Evolutionary conservation across 495 filamentous ascomycete genomes (phyloP).

Genomic region (Penicillium mononematosum): DNA sequence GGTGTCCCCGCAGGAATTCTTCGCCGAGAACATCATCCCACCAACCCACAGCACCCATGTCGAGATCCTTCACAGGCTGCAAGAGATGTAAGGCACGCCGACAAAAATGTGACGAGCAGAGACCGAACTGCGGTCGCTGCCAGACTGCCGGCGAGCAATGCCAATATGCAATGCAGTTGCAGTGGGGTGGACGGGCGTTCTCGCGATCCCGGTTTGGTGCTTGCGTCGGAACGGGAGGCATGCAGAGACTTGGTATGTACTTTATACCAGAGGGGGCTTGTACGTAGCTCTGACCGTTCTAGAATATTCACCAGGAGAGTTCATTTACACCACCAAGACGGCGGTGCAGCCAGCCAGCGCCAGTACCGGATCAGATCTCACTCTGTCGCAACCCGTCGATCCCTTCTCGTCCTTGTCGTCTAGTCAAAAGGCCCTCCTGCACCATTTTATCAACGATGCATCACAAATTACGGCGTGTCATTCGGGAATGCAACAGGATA

Average conservation of each 20-base stretch:
- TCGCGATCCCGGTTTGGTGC: slow-evolving; percentile 49
- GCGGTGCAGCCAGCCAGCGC: slow-evolving; percentile 19
- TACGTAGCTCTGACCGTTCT: not conserved
- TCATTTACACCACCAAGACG: slow-evolving; percentile 42
- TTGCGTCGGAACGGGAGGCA: slow-evolving; percentile 42
- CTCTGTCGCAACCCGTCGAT: slow-evolving; percentile 37
- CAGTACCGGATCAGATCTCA: slow-evolving; percentile 23
- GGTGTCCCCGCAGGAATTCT: slow-evolving; percentile 32
- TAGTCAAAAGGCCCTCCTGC: slow-evolving; percentile 42
- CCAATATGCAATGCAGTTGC: slow-evolving; percentile 41
- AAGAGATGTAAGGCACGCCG: slow-evolving; percentile 49
- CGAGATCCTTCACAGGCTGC: slow-evolving; percentile 48
- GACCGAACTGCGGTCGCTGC: slow-evolving; percentile 41
- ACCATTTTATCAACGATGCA: slow-evolving; percentile 49
- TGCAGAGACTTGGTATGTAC: slow-evolving; percentile 45
- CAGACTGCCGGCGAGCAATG: slow-evolving; percentile 36
- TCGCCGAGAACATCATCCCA: slow-evolving; percentile 11
- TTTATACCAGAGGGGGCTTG: not conserved
- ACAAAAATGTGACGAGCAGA: slow-evolving; percentile 47
- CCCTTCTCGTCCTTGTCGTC: slow-evolving; percentile 43
- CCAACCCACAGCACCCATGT: slow-evolving; percentile 34
- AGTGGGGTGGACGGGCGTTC: slow-evolving; percentile 43
- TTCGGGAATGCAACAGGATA: slow-evolving; percentile 47
- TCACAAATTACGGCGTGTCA: slow-evolving; percentile 48
- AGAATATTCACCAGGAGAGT: slow-evolving; percentile 52